Conservation (phyloP, 1,284 basidiomycete species). For the Cutaneotrichosporon spelunceum region DNA sequence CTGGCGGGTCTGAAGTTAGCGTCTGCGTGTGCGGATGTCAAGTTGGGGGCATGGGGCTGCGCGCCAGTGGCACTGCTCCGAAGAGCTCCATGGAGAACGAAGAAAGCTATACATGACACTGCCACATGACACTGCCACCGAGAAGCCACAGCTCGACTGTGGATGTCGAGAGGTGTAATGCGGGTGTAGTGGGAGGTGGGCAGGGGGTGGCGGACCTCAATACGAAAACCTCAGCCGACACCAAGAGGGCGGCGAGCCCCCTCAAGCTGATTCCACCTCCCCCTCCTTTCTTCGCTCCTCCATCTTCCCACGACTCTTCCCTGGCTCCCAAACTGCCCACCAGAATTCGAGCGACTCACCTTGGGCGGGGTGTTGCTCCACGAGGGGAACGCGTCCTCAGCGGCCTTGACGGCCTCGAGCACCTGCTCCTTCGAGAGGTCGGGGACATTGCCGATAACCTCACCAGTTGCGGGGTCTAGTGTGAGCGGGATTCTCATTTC, state of each 20-base stretch:
- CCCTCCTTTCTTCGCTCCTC: neutral
- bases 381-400: conserved; percentile 65
- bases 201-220: too few relatives aligned
- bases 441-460: conserved; percentile 72
- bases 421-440: conserved; percentile 79
- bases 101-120: too few relatives aligned
- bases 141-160: too few relatives aligned
- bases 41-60: neutral
- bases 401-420: conserved; percentile 70
- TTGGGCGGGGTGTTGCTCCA: conserved; percentile 69
- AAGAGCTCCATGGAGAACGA: too few relatives aligned
- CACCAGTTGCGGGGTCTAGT: conserved; percentile 73
- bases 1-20: conserved; percentile 56
- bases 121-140: too few relatives aligned
- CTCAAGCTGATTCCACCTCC: too few relatives aligned
- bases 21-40: neutral
- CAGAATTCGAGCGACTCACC: conserved; percentile 10
- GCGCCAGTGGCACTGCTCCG: too few relatives aligned
- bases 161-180: too few relatives aligned
- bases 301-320: neutral
- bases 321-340: neutral
- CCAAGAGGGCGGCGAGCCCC: too few relatives aligned
- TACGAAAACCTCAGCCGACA: too few relatives aligned
- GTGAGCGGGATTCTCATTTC: neutral
- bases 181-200: too few relatives aligned